A percentile compares a stretch with the other conserved stretches of the same genome.
These are phyloP conservation scores for Trichoderma arundinaceum DNA, from an alignment of 2,329 filamentous ascomycete species.

Conservation along the genomic window DNA sequence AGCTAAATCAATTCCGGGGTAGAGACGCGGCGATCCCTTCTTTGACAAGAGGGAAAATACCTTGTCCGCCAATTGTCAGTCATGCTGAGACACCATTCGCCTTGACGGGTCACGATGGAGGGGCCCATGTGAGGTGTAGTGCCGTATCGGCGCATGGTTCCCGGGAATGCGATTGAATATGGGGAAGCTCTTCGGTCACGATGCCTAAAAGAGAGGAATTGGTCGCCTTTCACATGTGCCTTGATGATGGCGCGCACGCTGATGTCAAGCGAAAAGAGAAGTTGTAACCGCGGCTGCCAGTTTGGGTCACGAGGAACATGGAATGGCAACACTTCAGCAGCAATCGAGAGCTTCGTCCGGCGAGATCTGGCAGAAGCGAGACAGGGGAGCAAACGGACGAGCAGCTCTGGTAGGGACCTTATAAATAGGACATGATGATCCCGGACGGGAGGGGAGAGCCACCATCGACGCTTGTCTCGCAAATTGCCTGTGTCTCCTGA, in stretches of 20 bases:
- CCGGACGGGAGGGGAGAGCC: too few relatives aligned
- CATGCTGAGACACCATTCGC: not conserved
- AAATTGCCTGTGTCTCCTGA: not conserved
- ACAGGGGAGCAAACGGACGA: not conserved
- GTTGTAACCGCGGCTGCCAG: slow-evolving; percentile 5
- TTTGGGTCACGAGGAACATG: slow-evolving; percentile 3
- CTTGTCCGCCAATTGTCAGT: not conserved
- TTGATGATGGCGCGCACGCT: not conserved
- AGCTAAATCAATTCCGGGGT: not conserved
- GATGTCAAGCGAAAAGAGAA: not conserved
- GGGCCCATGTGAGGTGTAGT: not conserved
- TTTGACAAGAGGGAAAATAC: not conserved
- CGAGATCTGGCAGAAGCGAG: not conserved
- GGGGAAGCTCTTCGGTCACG: not conserved
- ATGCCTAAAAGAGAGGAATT: not conserved
- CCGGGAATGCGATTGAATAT: not conserved
- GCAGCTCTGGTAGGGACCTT: not conserved
- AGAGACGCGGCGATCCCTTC: slow-evolving; percentile 3
- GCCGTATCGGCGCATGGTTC: not conserved
- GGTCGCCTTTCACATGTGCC: slow-evolving; percentile 7
- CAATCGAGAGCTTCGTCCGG: not conserved
- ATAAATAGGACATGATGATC: not conserved
- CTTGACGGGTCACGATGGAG: not conserved
- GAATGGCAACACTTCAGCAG: not conserved
- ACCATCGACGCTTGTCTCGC: not conserved